phyloP scores from a whole-genome alignment of 2,329 filamentous ascomycete species.

The Cladobotryum protrusum region DNA sequence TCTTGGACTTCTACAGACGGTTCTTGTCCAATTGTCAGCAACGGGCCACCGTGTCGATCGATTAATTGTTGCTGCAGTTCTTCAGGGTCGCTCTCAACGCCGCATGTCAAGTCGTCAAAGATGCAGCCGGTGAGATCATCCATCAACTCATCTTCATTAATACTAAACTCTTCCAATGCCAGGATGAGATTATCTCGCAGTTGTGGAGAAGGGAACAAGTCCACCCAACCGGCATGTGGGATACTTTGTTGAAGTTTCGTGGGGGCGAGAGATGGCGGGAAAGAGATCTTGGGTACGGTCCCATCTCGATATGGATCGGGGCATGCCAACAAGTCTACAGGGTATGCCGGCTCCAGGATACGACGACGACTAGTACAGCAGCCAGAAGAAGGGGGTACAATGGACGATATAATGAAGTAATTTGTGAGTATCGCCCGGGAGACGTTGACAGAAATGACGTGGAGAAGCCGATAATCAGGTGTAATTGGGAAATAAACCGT shows the following conservation, averaged over 20 bases:
- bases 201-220: slow-evolving; percentile 15
- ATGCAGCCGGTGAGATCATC: slow-evolving; percentile 13
- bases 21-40: background rate
- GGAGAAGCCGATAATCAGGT: slow-evolving; percentile 14
- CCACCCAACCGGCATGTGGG: slow-evolving; percentile 15
- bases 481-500: slow-evolving; percentile 14
- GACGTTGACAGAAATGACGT: slow-evolving; percentile 17
- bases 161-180: slow-evolving; percentile 6
- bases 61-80: too few relatives aligned
- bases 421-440: slow-evolving; percentile 17
- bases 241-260: slow-evolving; percentile 13
- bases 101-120: background rate
- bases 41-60: too few relatives aligned
- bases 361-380: slow-evolving; percentile 13
- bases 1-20: background rate
- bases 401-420: slow-evolving; percentile 15
- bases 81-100: too few relatives aligned
- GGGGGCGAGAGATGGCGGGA: slow-evolving; percentile 13
- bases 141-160: slow-evolving; percentile 15
- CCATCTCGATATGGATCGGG: too few relatives aligned
- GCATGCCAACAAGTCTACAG: slow-evolving; percentile 1
- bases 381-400: slow-evolving; percentile 6
- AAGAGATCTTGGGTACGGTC: background rate
- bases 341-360: background rate
- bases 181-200: slow-evolving; percentile 17